Evolutionary conservation across 2,329 filamentous ascomycete genomes (phyloP), one percentile per base, ranked within the genome.

Genomic region (Chalara sp.): DNA sequence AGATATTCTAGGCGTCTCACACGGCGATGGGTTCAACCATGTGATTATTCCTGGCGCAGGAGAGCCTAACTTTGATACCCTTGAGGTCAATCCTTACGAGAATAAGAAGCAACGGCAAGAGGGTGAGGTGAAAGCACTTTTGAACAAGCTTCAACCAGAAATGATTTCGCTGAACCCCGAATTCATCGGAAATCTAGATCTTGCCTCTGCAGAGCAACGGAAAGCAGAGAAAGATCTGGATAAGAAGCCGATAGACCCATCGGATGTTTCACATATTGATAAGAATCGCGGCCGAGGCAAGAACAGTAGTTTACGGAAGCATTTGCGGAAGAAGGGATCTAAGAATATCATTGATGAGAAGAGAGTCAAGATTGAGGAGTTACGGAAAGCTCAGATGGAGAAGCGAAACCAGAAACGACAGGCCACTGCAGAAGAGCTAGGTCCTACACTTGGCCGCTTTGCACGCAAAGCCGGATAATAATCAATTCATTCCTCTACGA

Each of bases 311-410:
- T 71, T 97, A 57, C 84, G 89, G 65, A 90, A 91, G 68, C 91
- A 95, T 66, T 70, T 97, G 64, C 76, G 93, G 58, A 97, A 97
- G 81, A 91, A 93, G 73, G 84, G 89, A 44, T 85, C 86, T 64
- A 89, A 86, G 77, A 97, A 97, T 68, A 81, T 99, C 52, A 90
- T 99, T 67, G 93, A 99, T 73, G 93, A 96, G 76, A 91, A 92
- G 79, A 84, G 87, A 65, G 70, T 96, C 68, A 84, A 85, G 65
- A 85, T 91, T 45, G 88, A 96, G 67, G 88, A 90, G 70, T 75
- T 96, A 66, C 84, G 86, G 73, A 79, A 81, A 65, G 76, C 78
- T 58, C 76, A 79, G 62, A 82, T 84, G 59, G 81, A 86, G 67
- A 81, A 81, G 67, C 79, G 84, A 60, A 79, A 84, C 66, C 80